Evolutionary conservation across 2,329 filamentous ascomycete species (phyloP).

Genomic region (Alternaria brassicicola): DNA sequence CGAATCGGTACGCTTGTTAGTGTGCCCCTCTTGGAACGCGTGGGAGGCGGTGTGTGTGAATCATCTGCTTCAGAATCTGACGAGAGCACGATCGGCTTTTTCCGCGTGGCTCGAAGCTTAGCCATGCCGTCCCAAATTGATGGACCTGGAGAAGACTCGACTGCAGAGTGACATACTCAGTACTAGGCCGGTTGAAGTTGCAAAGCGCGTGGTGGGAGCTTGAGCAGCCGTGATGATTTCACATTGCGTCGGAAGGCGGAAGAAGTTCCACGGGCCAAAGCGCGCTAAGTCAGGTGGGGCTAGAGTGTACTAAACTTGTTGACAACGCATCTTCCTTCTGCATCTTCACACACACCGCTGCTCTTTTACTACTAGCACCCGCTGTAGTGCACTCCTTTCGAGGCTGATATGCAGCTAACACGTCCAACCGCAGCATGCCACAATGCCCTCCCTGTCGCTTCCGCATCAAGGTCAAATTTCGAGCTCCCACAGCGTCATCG

Average conservation of each 20-base stretch:
- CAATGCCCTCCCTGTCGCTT: conserved; percentile 35
- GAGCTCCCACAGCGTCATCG: conserved; percentile 25
- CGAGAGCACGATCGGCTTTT: conserved; percentile 46
- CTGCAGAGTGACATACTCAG: conserved; percentile 40
- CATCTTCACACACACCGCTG: conserved; percentile 21
- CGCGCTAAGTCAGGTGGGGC: conserved; percentile 5
- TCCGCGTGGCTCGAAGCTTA: conserved; percentile 46
- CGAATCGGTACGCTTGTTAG: conserved; percentile 31
- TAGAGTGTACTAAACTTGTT: conserved; percentile 1
- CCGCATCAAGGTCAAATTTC: conserved; percentile 37
- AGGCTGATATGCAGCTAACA: conserved; percentile 32
- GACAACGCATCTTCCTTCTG: conserved; percentile 15
- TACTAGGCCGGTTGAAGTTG: conserved; percentile 22
- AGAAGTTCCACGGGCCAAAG: conserved; percentile 4
- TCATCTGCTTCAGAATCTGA: conserved; percentile 42
- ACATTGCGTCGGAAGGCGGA: conserved; percentile 4
- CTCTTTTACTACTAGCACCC: conserved; percentile 11
- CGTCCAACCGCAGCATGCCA: conserved; percentile 43
- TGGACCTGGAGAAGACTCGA: conserved; percentile 20
- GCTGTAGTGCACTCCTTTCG: conserved; percentile 22
- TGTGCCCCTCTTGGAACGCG: conserved; percentile 38
- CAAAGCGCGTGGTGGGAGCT: conserved; percentile 8
- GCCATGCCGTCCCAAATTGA: conserved; percentile 45
- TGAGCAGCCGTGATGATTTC: conserved; percentile 1
- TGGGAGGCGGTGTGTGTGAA: conserved; percentile 38